Percentiles rank a stretch among this genome's conserved stretches.
phyloP scores from a whole-genome alignment of 257 asterid genomes.

The Cordia subcordata region DNA sequence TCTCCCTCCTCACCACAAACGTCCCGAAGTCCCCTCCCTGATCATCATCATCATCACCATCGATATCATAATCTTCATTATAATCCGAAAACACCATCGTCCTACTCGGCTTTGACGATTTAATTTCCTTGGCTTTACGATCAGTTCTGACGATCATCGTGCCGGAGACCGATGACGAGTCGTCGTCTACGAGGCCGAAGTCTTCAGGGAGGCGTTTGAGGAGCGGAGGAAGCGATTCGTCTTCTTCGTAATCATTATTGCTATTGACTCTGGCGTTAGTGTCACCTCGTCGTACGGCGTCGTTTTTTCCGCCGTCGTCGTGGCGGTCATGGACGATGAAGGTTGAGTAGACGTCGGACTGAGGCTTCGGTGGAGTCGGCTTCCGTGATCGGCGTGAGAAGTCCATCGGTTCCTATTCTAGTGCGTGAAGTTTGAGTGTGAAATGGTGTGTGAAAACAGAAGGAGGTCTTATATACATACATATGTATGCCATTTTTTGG shows the following conservation, averaged over 20 bases:
- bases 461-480: no score
- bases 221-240: conserved; percentile 76
- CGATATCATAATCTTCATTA: conserved; percentile 12
- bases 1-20: conserved; percentile 61
- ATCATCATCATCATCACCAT: conserved; percentile 45
- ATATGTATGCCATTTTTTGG: no score
- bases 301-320: conserved; percentile 40
- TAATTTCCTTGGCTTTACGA: conserved; percentile 18
- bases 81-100: conserved; percentile 36
- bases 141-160: conserved; percentile 74
- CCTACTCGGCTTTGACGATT: neutral
- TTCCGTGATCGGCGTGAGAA: neutral
- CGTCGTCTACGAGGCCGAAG: conserved; percentile 53
- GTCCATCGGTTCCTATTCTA: neutral
- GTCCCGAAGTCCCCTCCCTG: conserved; percentile 62
- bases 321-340: no score
- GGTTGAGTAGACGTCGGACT: neutral
- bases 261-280: no score
- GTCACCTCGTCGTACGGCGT: conserved; percentile 34
- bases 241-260: no score
- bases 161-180: conserved; percentile 63
- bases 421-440: neutral
- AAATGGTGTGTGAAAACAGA: neutral
- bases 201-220: conserved; percentile 88
- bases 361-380: neutral